Evolutionary conservation across 352 stramenopile species (phyloP), one percentile per base, ranked within the genome.

Genomic region (Phytophthora foliorum): DNA sequence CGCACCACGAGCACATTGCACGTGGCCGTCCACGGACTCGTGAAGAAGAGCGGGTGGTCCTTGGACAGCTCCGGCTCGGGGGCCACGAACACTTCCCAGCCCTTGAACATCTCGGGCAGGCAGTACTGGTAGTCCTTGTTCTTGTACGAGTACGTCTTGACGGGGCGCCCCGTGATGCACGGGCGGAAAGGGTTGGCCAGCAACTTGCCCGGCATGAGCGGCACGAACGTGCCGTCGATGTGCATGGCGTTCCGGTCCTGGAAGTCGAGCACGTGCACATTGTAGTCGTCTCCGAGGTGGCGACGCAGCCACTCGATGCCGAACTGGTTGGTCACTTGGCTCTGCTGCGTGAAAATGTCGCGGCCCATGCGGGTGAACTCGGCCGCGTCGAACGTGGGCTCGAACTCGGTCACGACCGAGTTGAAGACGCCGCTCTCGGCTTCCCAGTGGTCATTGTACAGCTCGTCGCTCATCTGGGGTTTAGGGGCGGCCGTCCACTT

Each of bases 211-310:
- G 88, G 86, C 78, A 91, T 93, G 45, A 97, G 63, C 62, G 90
- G 90, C 42, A 96, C 84, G 59, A 97, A 96, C 48, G 89, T 96
- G 32, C 90, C 90, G 60, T 96, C 90, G 60, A 97, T 97, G 69
- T 97, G 90, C 90, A 97, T 97, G 55, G 90, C 90, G 56, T 96
- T 96, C 58, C 88, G 89, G 79, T 97, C 90, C 72, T 96, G 84
- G 58, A 97, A 97, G 73, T 97, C 90, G 9, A 97, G 78, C 52
- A 92, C 84, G 63, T 97, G 90, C 50, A 97, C 90, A 16, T 68
- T 77, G 77, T 97, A 96, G 29, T 96, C 82, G 59, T 94, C 81
- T 29, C 89, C 90, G 25, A 97, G 65, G 76, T 97, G 90, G 41
- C 90, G 90, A 19, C 75, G 88, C 57, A 97, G 80, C 90, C 90